These are phyloP conservation scores for Tetrahymena thermophila DNA, from an alignment of 73 alveolate species.

Conservation along the genomic window DNA sequence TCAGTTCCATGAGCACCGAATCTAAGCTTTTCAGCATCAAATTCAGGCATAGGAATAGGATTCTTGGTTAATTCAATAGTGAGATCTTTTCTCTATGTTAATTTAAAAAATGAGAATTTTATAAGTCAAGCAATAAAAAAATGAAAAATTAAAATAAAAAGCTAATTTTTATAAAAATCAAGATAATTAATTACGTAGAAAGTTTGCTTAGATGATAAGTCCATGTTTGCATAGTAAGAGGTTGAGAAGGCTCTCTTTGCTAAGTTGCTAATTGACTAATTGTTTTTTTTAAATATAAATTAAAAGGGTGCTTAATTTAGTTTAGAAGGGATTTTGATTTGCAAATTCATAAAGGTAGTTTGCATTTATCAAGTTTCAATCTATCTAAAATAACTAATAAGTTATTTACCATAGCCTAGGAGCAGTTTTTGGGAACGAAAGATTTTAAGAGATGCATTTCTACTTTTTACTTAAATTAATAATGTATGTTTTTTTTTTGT, in stretches of 20 bases:
- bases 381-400: too few species aligned
- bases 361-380: neutral
- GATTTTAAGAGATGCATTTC: neutral
- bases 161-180: neutral
- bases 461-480: neutral
- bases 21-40: constrained; percentile 30
- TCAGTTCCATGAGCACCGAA: constrained; percentile 67
- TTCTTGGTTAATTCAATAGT: constrained; percentile 18
- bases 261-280: neutral
- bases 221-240: neutral
- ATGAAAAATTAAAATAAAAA: neutral
- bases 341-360: too few species aligned
- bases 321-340: neutral
- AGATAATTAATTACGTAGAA: neutral
- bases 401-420: neutral
- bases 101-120: neutral
- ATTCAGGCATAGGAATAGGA: constrained; percentile 28
- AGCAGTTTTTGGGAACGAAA: neutral
- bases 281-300: neutral
- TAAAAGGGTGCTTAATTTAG: neutral
- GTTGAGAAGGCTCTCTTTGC: neutral
- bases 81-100: constrained; percentile 14
- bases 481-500: neutral
- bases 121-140: neutral
- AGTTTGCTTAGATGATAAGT: neutral